Evolutionary conservation across 176 grass and related monocot species (phyloP).

Genomic region (Musa acuminata): DNA sequence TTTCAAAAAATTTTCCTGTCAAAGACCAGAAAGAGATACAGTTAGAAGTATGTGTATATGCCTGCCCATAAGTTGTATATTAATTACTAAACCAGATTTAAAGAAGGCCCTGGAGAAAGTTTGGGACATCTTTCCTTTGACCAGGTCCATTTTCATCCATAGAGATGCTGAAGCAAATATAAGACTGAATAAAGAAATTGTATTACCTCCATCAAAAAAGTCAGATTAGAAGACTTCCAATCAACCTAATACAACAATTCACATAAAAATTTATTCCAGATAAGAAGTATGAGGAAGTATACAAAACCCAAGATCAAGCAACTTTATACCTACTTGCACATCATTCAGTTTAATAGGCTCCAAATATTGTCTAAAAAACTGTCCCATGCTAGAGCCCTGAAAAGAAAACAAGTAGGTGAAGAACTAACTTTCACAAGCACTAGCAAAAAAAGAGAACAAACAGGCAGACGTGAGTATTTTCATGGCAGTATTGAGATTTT

Average conservation of each 20-base stretch:
- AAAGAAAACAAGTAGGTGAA: slow-evolving; percentile 22
- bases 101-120: background rate
- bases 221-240: slow-evolving; percentile 78
- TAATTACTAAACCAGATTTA: background rate
- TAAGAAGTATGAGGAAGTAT: slow-evolving; percentile 1
- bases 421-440: background rate
- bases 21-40: slow-evolving; percentile 14
- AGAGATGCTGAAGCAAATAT: background rate
- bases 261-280: slow-evolving; percentile 24
- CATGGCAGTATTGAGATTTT: slow-evolving; percentile 3
- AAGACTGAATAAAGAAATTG: background rate
- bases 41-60: background rate
- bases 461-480: background rate
- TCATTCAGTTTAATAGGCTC: slow-evolving; percentile 89
- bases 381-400: slow-evolving; percentile 94
- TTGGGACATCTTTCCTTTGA: background rate
- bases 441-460: too few relatives aligned
- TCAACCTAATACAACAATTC: slow-evolving; percentile 47
- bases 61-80: background rate
- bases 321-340: slow-evolving; percentile 49
- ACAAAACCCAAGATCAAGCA: background rate
- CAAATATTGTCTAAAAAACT: slow-evolving; percentile 78
- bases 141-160: background rate
- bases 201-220: slow-evolving; percentile 76
- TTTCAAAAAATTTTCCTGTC: slow-evolving; percentile 52